phyloP scores from a whole-genome alignment of 495 filamentous ascomycete genomes.

The Aspergillus sclerotiicarbonarius region DNA sequence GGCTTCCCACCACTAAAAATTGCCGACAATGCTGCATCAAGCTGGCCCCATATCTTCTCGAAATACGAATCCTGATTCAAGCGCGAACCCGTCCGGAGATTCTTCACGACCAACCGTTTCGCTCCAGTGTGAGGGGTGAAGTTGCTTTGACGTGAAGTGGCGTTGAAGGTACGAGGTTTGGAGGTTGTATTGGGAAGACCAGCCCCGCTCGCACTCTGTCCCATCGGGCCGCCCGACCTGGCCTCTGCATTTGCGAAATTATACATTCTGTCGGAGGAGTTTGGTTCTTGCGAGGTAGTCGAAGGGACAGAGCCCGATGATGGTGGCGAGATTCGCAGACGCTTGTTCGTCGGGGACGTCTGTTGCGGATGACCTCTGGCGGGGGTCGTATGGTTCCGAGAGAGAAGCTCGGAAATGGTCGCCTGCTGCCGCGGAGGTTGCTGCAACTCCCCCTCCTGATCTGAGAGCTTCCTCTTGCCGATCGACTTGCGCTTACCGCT shows the following conservation, averaged over 20 bases:
- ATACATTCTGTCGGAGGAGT: conserved; percentile 44
- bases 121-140: conserved; percentile 54
- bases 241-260: conserved; percentile 43
- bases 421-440: conserved; percentile 41
- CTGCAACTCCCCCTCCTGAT: conserved; percentile 37
- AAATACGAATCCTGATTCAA: conserved; percentile 70
- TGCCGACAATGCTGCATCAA: conserved; percentile 67
- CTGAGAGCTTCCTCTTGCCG: conserved; percentile 48
- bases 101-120: conserved; percentile 87
- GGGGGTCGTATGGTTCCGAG: conserved; percentile 23
- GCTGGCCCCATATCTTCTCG: conserved; percentile 63
- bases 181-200: conserved; percentile 14
- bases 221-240: conserved; percentile 29
- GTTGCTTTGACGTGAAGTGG: conserved; percentile 32
- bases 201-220: conserved; percentile 22
- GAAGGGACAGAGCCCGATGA: conserved; percentile 22
- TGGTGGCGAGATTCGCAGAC: conserved; percentile 37
- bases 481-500: conserved; percentile 50
- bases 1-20: conserved; percentile 66
- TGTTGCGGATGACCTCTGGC: conserved; percentile 18
- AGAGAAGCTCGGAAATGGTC: conserved; percentile 51
- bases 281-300: conserved; percentile 13
- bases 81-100: conserved; percentile 61
- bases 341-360: conserved; percentile 39
- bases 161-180: conserved; percentile 29